Base-by-base conservation (phyloP, 441 rosid genomes). In the Euphorbia celastroides region DNA sequence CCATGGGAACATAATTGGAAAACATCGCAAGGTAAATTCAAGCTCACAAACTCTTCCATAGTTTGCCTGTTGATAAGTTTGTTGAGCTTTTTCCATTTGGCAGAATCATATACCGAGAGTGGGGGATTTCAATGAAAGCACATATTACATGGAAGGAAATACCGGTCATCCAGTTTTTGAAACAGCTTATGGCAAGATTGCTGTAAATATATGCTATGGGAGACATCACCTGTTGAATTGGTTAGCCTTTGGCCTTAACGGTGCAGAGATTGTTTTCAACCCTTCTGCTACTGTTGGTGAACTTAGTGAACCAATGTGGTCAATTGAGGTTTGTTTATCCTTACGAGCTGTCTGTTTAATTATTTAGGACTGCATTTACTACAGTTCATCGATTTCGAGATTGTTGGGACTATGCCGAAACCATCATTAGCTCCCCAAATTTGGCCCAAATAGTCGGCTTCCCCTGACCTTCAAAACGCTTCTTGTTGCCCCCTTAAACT, bases 271-370 rank as follows among this genome's bases (percentile, higher is more conserved):
- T 74, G 99, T 89, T 64, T 94, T 94, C 81, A 94, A 94, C 76
- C 99, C 99, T 76, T 91, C 97, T 50, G 99, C 97, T 26, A 89
- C 99, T 28, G 99, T 89, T 30, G 99, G 97, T 73, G 90, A 78
- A 82, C 96, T 91, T 65, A 91, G 96, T 56, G 94, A 94, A 82
- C 97, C 97, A 65, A 91, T 94, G 99, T 94, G 99, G 99, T 95
- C 96, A 16, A 80, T 94, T 57, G 99, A 94, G 96, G 99, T 92
- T 67, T 67, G 30, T 46, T 62, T 22, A 27, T 4, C 27, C 1
- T 32, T 28, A 36, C 48, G 25, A 32, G 22, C 61, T 12, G 6
- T 36, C n/a, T n/a, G n/a, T n/a, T n/a, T 69, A 34, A 16, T 36
- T 41, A 58, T 56, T 61, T 7, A 17, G 13, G 16, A 44, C 42